These are phyloP conservation scores for Saccharomycopsis javanensis DNA, from an alignment of 805 yeast genomes.

Conservation along the genomic window DNA sequence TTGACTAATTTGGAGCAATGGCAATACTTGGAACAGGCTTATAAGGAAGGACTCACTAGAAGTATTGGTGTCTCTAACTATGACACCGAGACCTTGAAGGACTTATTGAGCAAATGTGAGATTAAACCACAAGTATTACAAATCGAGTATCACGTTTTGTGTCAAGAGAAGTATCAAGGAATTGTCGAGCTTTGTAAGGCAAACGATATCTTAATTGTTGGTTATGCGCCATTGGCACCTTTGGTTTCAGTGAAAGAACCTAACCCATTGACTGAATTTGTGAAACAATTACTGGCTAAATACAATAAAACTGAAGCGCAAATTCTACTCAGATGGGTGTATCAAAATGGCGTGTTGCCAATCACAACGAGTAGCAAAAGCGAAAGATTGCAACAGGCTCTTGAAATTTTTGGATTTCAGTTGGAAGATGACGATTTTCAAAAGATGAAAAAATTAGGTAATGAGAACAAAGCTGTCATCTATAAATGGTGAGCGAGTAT, in stretches of 20 bases:
- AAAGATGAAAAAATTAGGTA: slow-evolving; percentile 34
- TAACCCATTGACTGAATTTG: slow-evolving; percentile 34
- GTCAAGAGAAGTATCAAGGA: slow-evolving; percentile 60
- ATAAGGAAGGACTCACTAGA: slow-evolving; percentile 45
- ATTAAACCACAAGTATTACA: slow-evolving; percentile 50
- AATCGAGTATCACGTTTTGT: slow-evolving; percentile 55
- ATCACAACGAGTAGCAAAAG: slow-evolving; percentile 60
- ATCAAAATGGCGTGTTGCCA: slow-evolving; percentile 56
- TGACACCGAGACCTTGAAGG: slow-evolving; percentile 35
- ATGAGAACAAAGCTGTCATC: slow-evolving; percentile 1
- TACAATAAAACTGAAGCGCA: slow-evolving; percentile 54
- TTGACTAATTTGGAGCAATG: slow-evolving; percentile 34
- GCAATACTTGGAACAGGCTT: slow-evolving; percentile 39
- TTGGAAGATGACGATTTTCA: slow-evolving; percentile 42
- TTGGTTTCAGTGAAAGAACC: slow-evolving; percentile 37
- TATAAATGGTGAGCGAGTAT: slow-evolving; percentile 12
- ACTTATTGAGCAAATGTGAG: slow-evolving; percentile 30
- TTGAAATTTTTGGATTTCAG: slow-evolving; percentile 46
- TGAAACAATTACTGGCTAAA: slow-evolving; percentile 41
- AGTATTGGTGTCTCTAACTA: slow-evolving; percentile 58
- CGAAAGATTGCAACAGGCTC: slow-evolving; percentile 47
- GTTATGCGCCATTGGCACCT: slow-evolving; percentile 63
- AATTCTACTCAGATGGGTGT: slow-evolving; percentile 60
- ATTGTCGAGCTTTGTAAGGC: slow-evolving; percentile 40
- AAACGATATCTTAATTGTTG: slow-evolving; percentile 46